Base-by-base conservation (phyloP, 2,329 filamentous ascomycete genomes). In the Sporothrix brasiliensis region DNA sequence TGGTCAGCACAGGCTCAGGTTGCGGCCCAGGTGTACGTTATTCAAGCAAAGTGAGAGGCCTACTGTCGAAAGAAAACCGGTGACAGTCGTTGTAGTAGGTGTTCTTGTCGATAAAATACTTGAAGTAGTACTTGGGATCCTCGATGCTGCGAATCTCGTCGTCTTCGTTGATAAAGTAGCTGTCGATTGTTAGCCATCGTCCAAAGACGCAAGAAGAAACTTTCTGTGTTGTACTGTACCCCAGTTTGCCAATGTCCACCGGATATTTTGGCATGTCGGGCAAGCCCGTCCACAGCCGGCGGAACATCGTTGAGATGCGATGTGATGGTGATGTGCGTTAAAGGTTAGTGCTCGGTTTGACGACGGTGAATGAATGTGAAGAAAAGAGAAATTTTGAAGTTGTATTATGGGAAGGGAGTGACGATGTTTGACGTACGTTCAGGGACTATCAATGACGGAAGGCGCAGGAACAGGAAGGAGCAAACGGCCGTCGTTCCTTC, bases 1-100 rank as follows among this genome's bases (percentile, higher is more conserved):
- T 24, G 13, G 19, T 52, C 10, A 63, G 67, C 21, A 3, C 0
- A 24, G 44, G 14, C 24, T 11, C 34, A 54, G 2, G 1, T 13
- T 16, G 41, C 41, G 14, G 41, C 14, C 41, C 41, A 16, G 1
- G 41, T 44, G 2, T 13, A 16, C 41, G 1, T 16, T 16, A 16
- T 16, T 16, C 4, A 16, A 14, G 41, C 41, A 16, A 9, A 78
- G 83, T 74, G 9, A 7, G 16, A 3, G 2, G 53, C 70, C 13
- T 78, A 92, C 92, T 80, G 75, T 96, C 90, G 79, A 97, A 88
- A 52, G 89, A 84, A 74, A 91, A 91, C 21, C 90, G 86, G 75
- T 93, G 92, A 24, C 90, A 83, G 53, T 90, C 86, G 78, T 97
- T 97, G 80, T 90, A 85, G 50, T 93, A 89, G n/a, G 87, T 83